These are phyloP conservation scores for Candida broadrunensis DNA, from an alignment of 805 yeast species.

Conservation along the genomic window DNA sequence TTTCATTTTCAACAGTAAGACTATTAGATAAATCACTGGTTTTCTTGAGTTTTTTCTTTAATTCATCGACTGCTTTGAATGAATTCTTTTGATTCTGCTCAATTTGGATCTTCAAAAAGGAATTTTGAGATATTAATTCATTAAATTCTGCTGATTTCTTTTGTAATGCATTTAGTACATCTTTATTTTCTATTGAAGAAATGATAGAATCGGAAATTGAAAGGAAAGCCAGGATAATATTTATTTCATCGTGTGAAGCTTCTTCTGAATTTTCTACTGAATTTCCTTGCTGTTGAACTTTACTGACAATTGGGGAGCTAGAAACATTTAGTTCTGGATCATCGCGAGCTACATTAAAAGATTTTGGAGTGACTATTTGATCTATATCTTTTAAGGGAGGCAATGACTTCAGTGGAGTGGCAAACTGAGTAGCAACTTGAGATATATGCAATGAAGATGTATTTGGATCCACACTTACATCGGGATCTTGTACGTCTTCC, in stretches of 20 bases:
- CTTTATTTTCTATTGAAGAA: slow-evolving; percentile 5
- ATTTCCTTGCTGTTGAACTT: slow-evolving; percentile 1
- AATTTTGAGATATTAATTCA: slow-evolving; percentile 27
- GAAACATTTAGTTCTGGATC: slow-evolving; percentile 3
- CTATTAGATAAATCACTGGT: slow-evolving; percentile 19
- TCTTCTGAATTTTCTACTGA: slow-evolving; percentile 1
- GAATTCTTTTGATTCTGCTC: slow-evolving; percentile 19
- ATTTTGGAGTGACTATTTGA: slow-evolving; percentile 37
- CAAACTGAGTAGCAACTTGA: slow-evolving; percentile 13
- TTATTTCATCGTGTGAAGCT: too few species aligned
- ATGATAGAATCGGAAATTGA: slow-evolving; percentile 17
- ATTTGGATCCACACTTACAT: slow-evolving; percentile 8
- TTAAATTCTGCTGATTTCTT: slow-evolving; percentile 25
- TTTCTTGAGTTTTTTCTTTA: slow-evolving; percentile 16
- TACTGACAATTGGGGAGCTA: slow-evolving; percentile 12
- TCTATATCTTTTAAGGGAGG: slow-evolving; percentile 45
- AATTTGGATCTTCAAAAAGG: slow-evolving; percentile 30
- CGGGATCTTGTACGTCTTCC: slow-evolving; percentile 4
- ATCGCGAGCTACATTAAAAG: slow-evolving; percentile 32
- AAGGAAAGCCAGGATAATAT: slow-evolving; percentile 23
- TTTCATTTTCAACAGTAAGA: slow-evolving; percentile 15
- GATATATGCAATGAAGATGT: slow-evolving; percentile 7
- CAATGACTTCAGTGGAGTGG: slow-evolving; percentile 40
- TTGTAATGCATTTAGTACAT: slow-evolving; percentile 17
- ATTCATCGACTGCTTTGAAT: slow-evolving; percentile 14